Conservation (phyloP, 2,329 filamentous ascomycete species). For the Fusarium palustre region DNA sequence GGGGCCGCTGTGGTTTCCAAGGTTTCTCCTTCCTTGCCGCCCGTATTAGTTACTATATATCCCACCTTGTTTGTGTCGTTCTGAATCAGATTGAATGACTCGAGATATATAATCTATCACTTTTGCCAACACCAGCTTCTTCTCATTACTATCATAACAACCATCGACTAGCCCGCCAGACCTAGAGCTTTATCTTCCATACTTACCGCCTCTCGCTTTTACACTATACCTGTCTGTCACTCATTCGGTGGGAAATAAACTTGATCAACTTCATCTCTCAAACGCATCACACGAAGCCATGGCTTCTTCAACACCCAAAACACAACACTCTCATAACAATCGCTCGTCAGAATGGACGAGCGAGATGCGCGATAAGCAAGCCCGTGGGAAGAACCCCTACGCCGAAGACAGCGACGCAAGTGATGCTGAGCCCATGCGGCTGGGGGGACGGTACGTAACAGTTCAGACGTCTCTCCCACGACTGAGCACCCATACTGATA, state of each 20-base stretch:
- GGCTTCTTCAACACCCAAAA: slow-evolving; percentile 31
- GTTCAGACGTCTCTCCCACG: not conserved
- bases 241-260: not conserved
- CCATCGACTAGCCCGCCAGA: not conserved
- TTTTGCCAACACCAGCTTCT: not conserved
- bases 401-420: slow-evolving; percentile 42
- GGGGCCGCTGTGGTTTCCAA: not conserved
- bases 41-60: slow-evolving; percentile 17
- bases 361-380: slow-evolving; percentile 68
- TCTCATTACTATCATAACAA: not conserved
- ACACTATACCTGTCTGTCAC: not conserved
- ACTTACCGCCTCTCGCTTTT: not conserved
- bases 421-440: slow-evolving; percentile 35
- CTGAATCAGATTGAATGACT: slow-evolving; percentile 8
- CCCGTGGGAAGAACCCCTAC: slow-evolving; percentile 69
- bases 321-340: slow-evolving; percentile 51
- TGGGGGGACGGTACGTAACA: slow-evolving; percentile 22
- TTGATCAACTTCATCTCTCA: not conserved
- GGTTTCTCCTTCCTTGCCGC: not conserved
- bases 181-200: not conserved
- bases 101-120: not conserved
- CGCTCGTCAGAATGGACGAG: slow-evolving; percentile 56
- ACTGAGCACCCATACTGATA: not conserved
- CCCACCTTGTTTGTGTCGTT: not conserved
- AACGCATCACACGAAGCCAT: slow-evolving; percentile 20